Base-by-base conservation (phyloP, 306 rosid species). In the Rosa lucieae region DNA sequence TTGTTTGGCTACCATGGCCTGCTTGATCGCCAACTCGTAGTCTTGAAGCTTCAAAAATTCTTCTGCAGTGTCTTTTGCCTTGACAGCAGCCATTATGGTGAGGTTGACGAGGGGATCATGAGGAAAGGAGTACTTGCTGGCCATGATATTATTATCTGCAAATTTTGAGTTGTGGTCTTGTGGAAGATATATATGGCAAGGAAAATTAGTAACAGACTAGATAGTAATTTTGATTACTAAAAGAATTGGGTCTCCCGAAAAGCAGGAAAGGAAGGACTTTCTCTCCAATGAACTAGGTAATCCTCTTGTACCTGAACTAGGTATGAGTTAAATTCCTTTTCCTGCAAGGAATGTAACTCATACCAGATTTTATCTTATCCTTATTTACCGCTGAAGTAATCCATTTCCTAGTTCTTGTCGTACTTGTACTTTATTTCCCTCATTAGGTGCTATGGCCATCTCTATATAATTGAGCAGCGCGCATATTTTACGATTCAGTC, bases 1-100 rank as follows among this genome's bases (percentile, higher is more conserved):
- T 10, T 26, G 39, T 26, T 61, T 61, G 37, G 67, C 67, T 23
- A 11, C 67, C 67, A 61, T 61, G 67, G 67, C 67, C 67, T 61
- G 67, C 67, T 23, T 23, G 40, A 61, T 26, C 23, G 67, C 67
- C 67, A 29, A 61, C 32, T 61, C 17, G 8, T 20, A 3, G 29
- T 56, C 7, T 20, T 9, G 29, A 20, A 56, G 63, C 63, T 26
- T 61, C 40, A 61, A 61, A 23, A 61, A 61, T 4, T 35, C 37
- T 61, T 61, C 67, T 5, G 67, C 37, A 12, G 35, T 23, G 39
- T 61, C 14, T 61, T 15, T 29, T 10, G 32, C 63, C 40, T 23
- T 4, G 8, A 29, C 39, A 12, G 67, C 67, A 23, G 67, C 67
- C 39, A 12, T 61, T 40, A 10, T 29, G 23, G 67, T 12, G 67